Base-by-base conservation (phyloP, 495 filamentous ascomycete species). In the Pseudevernia furfuracea region DNA sequence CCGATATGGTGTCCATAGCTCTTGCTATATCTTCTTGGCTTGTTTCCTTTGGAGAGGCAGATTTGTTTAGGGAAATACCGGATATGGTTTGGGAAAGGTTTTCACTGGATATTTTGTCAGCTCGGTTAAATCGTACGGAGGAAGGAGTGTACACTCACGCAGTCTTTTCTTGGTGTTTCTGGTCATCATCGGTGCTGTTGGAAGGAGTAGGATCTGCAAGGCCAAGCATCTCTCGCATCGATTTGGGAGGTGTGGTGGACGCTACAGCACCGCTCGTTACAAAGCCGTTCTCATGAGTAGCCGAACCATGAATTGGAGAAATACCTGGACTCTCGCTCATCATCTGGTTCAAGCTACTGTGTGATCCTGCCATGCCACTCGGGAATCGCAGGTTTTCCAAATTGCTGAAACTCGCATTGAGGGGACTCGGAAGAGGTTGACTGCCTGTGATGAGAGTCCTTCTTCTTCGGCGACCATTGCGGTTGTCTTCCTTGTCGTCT, bases 381-480 rank as follows among this genome's bases (percentile, higher is more conserved):
- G 84, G 84, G 72, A 85, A 85, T 55, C 77, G 72, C 69, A 84
- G 76, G 15, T 88, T 74, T 68, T 93, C 90, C 67, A 82, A 72
- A 68, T 89, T 85, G 70, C 83, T 88, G 77, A 97, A 98, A 75
- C 80, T 93, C 37, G 91, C 88, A 73, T 96, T 96, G 63, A 99
- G 82, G 21, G 94, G 94, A 72, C 92, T 97, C 28, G 94, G 94
- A 67, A 99, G 80, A 52, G 94, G 94, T 74, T 99, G 94, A 72
- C 91, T 96, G 73, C 94, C 94, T 1, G 94, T 97, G 74, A 99
- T 97, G 46, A 99, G 80, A 5, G 94, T 98, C 71, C 94, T 83
- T 70, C 95, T 84, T 74, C 94, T 84, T 71, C 92, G 80, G 37
- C 95, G 87, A n/a, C 95, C 92, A 77, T 97, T 97, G 64, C 91